Conservation (phyloP, 2,329 filamentous ascomycete genomes). For the Orbilia ellipsospora region DNA sequence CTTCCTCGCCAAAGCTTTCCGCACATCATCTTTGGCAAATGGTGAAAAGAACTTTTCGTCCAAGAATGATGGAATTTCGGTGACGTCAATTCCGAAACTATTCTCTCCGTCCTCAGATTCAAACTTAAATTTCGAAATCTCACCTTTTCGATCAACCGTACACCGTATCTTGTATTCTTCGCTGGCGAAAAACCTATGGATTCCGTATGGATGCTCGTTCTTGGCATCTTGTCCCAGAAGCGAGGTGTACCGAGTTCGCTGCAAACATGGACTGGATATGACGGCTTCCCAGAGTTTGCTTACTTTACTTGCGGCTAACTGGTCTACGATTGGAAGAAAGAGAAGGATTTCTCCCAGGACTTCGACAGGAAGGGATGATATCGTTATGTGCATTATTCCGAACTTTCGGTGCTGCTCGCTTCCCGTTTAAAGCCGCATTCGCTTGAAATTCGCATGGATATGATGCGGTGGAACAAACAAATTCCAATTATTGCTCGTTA, state of each 20-base stretch:
- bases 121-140: background rate
- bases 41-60: constrained; percentile 23
- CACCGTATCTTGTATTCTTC: background rate
- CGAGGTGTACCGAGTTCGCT: constrained; percentile 1
- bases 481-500: no score
- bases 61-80: background rate
- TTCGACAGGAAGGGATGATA: constrained; percentile 2
- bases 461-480: no score
- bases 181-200: constrained; percentile 6
- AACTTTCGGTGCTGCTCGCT: background rate
- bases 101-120: background rate
- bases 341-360: constrained; percentile 9
- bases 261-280: background rate
- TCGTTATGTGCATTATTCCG: background rate
- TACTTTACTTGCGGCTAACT: constrained; percentile 6
- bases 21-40: background rate
- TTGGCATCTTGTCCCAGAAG: constrained; percentile 2
- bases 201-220: constrained; percentile 8
- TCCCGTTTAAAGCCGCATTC: background rate
- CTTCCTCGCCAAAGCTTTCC: background rate
- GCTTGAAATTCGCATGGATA: background rate
- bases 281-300: constrained; percentile 5
- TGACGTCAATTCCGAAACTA: background rate
- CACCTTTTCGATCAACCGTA: background rate
- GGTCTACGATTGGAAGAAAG: constrained; percentile 3